Evolutionary conservation across 2,329 filamentous ascomycete species (phyloP).

Genomic region (Aspergillus transmontanensis): DNA sequence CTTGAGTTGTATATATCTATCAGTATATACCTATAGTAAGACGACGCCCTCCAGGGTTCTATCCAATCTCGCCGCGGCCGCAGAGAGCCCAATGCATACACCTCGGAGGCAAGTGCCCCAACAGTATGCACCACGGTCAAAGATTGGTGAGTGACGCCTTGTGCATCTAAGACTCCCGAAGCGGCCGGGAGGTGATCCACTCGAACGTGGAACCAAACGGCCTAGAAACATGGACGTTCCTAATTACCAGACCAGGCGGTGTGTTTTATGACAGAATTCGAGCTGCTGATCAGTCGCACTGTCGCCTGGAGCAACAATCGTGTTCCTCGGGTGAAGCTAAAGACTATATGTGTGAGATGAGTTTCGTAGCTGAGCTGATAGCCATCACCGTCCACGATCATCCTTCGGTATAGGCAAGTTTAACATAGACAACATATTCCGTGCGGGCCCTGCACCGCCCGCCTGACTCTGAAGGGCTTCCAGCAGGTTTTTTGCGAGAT

Average conservation of each 20-base stretch:
- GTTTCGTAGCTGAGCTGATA: not conserved
- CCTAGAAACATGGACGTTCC: not conserved
- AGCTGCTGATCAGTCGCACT: not conserved
- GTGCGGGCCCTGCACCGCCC: constrained; percentile 80
- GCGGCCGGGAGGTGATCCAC: not conserved
- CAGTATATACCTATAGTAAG: not conserved
- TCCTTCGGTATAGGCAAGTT: constrained; percentile 80
- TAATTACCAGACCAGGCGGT: not conserved
- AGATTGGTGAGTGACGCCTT: too few species aligned
- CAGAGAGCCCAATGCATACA: not conserved
- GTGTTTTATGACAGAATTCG: not conserved
- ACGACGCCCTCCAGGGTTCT: not conserved
- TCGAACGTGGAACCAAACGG: not conserved
- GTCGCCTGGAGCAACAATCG: not conserved
- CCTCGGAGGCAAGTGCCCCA: not conserved
- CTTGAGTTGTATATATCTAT: not conserved
- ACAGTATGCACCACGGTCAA: not conserved
- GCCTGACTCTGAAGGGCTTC: constrained; percentile 91
- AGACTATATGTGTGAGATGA: not conserved
- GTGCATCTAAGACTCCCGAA: not conserved
- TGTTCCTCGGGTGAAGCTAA: too few species aligned
- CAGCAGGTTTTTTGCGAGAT: constrained; percentile 84
- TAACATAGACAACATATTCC: constrained; percentile 86
- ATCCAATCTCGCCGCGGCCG: not conserved
- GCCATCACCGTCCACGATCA: constrained; percentile 49